These are phyloP conservation scores for Globisporangium abappressorium DNA, from an alignment of 352 stramenopile genomes.

Conservation along the genomic window DNA sequence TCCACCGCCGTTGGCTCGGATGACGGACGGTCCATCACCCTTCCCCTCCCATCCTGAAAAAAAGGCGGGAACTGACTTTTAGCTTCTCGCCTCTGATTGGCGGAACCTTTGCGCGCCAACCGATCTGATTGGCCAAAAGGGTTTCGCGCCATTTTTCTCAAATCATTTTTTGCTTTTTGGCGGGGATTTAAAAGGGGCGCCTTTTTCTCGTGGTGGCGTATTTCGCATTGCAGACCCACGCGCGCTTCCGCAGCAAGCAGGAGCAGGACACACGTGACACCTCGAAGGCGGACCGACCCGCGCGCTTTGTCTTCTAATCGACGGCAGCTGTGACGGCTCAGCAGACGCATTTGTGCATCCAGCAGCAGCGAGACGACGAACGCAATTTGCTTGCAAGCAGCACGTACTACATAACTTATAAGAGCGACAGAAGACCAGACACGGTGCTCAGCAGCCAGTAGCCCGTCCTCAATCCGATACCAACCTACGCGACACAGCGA, in stretches of 20 bases:
- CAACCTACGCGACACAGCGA: neutral
- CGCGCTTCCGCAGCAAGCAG: neutral
- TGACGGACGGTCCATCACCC: neutral
- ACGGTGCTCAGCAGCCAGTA: neutral
- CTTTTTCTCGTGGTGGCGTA: neutral
- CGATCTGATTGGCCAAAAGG: neutral
- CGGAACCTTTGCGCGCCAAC: conserved; percentile 10
- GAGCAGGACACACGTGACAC: neutral
- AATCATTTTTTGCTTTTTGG: conserved; percentile 5
- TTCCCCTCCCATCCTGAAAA: neutral
- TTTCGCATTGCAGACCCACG: neutral
- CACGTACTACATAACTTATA: neutral
- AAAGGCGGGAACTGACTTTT: conserved; percentile 8
- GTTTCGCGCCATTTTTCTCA: conserved; percentile 7
- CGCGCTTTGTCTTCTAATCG: neutral
- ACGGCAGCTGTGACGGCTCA: neutral
- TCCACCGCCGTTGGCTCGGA: neutral
- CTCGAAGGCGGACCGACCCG: conserved; percentile 1
- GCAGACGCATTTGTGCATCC: neutral
- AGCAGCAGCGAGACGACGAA: neutral
- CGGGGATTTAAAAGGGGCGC: conserved; percentile 5
- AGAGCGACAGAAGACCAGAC: neutral
- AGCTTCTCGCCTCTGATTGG: conserved; percentile 4
- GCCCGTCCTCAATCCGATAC: neutral
- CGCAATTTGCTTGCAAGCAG: neutral